Conservation (phyloP, 306 rosid species). For the Notholithocarpus densiflorus region DNA sequence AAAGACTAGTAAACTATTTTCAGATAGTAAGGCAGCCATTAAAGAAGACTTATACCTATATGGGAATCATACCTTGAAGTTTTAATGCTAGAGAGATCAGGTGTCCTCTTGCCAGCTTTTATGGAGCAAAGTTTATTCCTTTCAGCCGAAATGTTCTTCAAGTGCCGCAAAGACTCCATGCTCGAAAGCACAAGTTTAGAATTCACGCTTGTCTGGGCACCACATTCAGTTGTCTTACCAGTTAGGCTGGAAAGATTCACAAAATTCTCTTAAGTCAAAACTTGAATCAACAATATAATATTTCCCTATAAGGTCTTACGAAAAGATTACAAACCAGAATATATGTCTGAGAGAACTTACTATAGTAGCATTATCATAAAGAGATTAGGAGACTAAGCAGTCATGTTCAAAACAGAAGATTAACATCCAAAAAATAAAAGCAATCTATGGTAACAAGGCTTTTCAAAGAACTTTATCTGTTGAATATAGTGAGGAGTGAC, state of each 20-base stretch:
- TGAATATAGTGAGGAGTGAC: not conserved
- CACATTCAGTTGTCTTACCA: constrained; percentile 32
- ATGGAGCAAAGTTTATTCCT: constrained; percentile 43
- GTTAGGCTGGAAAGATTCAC: constrained; percentile 42
- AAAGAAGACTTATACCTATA: constrained; percentile 10
- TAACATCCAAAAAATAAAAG: constrained; percentile 23
- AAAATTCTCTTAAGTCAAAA: constrained; percentile 11
- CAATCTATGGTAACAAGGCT: not conserved
- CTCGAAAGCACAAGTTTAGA: constrained; percentile 34
- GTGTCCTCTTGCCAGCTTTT: constrained; percentile 39
- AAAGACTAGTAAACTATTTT: constrained; percentile 5
- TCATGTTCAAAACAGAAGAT: not conserved
- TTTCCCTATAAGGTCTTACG: constrained; percentile 5
- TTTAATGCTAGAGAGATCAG: constrained; percentile 46
- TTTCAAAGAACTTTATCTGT: constrained; percentile 1
- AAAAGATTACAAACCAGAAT: constrained; percentile 8
- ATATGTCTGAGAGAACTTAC: not conserved
- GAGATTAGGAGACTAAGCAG: not conserved
- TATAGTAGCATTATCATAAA: not conserved
- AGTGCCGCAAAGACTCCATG: constrained; percentile 33
- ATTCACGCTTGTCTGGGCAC: constrained; percentile 32
- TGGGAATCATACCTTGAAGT: constrained; percentile 41
- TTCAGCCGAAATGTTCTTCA: constrained; percentile 39
- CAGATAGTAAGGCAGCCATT: not conserved
- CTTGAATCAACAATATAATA: constrained; percentile 13